Conservation (phyloP, 2,329 filamentous ascomycete species). For the Pseudogymnoascus sp. region DNA sequence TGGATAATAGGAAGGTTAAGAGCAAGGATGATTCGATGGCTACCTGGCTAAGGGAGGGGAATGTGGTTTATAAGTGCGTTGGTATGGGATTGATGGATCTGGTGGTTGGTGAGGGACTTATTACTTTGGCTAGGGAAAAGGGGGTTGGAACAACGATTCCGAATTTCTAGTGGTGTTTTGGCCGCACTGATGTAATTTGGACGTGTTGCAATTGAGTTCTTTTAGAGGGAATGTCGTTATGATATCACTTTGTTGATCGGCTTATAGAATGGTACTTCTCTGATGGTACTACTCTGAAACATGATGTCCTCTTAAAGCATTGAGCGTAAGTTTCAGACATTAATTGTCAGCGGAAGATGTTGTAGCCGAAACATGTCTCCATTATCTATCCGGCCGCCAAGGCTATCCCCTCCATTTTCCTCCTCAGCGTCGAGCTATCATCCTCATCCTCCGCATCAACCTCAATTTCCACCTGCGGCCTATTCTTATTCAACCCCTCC, state of each 20-base stretch:
- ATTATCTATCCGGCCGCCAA: slow-evolving; percentile 23
- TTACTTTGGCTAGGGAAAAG: slow-evolving; percentile 47
- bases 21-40: slow-evolving; percentile 10
- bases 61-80: slow-evolving; percentile 62
- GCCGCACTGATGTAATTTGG: background rate
- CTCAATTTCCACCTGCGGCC: slow-evolving; percentile 39
- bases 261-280: background rate
- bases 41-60: slow-evolving; percentile 36
- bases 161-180: background rate
- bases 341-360: background rate
- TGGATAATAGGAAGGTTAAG: slow-evolving; percentile 7
- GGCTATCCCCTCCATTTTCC: slow-evolving; percentile 40
- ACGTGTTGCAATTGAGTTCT: background rate
- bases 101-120: slow-evolving; percentile 49
- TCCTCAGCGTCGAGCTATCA: slow-evolving; percentile 40
- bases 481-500: slow-evolving; percentile 80
- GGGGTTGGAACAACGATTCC: slow-evolving; percentile 35
- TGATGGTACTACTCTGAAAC: background rate
- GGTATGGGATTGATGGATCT: slow-evolving; percentile 60
- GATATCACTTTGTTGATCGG: background rate
- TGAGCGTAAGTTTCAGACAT: background rate
- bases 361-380: background rate
- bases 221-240: background rate
- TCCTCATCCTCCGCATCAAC: slow-evolving; percentile 36
- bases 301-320: background rate